These are phyloP conservation scores for Ambrosia hybrid DNA, from an alignment of 140 eudicot genomes.

Conservation along the genomic window DNA sequence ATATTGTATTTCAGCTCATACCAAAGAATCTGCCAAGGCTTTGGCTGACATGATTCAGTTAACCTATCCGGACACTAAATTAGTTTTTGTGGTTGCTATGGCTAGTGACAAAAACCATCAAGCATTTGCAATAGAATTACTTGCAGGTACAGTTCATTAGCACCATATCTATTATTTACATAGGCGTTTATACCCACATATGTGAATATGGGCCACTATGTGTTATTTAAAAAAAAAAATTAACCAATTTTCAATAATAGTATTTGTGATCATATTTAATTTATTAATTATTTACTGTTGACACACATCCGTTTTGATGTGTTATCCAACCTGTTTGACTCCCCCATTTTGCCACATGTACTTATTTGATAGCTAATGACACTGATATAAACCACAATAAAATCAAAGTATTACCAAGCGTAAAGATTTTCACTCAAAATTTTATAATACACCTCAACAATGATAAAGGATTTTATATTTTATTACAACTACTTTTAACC, in stretches of 20 bases:
- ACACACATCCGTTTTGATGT: no score
- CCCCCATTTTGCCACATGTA: no score
- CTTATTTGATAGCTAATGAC: no score
- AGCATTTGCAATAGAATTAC: constrained; percentile 73
- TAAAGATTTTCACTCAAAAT: no score
- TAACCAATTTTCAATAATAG: neutral
- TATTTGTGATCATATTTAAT: neutral
- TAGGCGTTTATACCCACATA: neutral
- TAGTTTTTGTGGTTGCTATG: constrained; percentile 94
- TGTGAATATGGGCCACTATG: neutral
- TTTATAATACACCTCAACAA: no score
- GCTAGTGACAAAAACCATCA: constrained; percentile 94
- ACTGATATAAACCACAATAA: no score
- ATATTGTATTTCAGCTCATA: constrained; percentile 64
- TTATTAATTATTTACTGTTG: no score
- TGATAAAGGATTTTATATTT: no score
- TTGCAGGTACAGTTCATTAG: constrained; percentile 50
- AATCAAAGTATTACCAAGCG: no score
- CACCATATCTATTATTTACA: constrained; percentile 8
- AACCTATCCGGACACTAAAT: constrained; percentile 45
- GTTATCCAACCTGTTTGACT: no score
- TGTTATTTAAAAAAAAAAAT: neutral
- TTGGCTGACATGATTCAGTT: constrained; percentile 68
- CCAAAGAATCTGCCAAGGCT: constrained; percentile 95
- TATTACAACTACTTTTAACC: neutral